Evolutionary conservation across 148 eudicot species (phyloP), one percentile per base, ranked within the genome.

Genomic region (Rhododendron kiyosumense): DNA sequence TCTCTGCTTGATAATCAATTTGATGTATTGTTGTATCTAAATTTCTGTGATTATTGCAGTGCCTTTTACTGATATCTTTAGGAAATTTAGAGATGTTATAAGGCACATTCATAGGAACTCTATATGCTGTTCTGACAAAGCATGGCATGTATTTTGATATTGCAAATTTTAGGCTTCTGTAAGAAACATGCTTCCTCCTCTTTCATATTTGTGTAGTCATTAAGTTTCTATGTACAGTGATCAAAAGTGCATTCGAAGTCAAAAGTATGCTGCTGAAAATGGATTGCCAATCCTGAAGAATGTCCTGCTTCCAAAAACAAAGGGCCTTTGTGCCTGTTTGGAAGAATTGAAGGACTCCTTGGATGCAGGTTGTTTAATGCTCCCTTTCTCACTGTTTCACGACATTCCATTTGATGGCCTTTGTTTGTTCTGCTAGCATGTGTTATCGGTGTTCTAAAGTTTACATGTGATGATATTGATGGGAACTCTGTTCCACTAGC

Each of bases 221-320:
- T 3, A 38, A 85, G 49, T 81, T 82, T 11, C 61, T 63, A 78
- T 38, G 46, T 41, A 85, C 93, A 97, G 99, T 67, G 98, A 97
- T 87, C 92, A 89, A 79, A 97, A 94, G 89, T 91, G 96, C 90
- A 75, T 85, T 36, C 89, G 91, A 54, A 95, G 95, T 90, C 94
- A 95, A 84, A 93, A 95, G 85, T 90, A 86, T 93, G 98, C 98
- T 34, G 91, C 91, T 74, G 98, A 97, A 89, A 91, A 93, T 41
- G 96, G 95, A 34, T 67, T 97, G 24, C 98, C 99, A 54, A 67
- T 97, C 32, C 87, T 95, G 54, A 91, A 91, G 82, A 88, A 97
- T 83, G 98, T 97, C 84, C 91, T 97, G 87, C 96, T 95, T 91
- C 99, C 99, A 43, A 97, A 94, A 89, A 86, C 95, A 78, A 94